Evolutionary conservation across 345 rosid species (phyloP), one percentile per base, ranked within the genome.

Genomic region (Camelina laxa): DNA sequence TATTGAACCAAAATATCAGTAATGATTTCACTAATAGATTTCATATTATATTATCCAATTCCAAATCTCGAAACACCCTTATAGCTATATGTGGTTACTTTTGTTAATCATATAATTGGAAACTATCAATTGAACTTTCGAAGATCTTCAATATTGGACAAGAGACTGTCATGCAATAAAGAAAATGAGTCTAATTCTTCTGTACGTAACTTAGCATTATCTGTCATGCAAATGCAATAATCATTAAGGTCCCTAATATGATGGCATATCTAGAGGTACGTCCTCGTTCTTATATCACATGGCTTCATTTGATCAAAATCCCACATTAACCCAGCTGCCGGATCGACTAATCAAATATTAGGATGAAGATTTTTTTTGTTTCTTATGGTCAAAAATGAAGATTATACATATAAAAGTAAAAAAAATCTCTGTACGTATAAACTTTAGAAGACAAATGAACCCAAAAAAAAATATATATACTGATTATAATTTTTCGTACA

Each of bases 261-360:
- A 24, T 60, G 76, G 76, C 76, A 50, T 50, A 9, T 50, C 20
- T 60, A 72, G 20, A 36, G 76, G 69, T 42, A 72, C 68, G 51
- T 24, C 39, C 60, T 47, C 19, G 20, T 24, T 31, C 58, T 33
- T 35, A 45, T 11, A 30, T 33, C 68, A 49, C 60, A 50, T 72
- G 75, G 75, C 12, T 45, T 53, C 73, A 27, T 16, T 7, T 11
- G 53, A 68, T 55, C 2, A 22, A 53, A 53, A 16, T 53, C 72
- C 16, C 36, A 35, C 11, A 38, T 67, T 21, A 42, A 66, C 31
- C 31, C 31, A 27, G 13, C 2, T 1, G 9, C 49, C 17, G 19
- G 9, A 7, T 45, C 19, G 3, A 45, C n/a, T n/a, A 15, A 45
- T 45, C 13, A 15, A 15, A 44, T 44, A 44, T 15, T 42, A 42